Percentiles rank a stretch among this genome's conserved stretches.
These are phyloP conservation scores for Cyberlindnera bimundalis DNA, from an alignment of 805 yeast species.

Conservation along the genomic window DNA sequence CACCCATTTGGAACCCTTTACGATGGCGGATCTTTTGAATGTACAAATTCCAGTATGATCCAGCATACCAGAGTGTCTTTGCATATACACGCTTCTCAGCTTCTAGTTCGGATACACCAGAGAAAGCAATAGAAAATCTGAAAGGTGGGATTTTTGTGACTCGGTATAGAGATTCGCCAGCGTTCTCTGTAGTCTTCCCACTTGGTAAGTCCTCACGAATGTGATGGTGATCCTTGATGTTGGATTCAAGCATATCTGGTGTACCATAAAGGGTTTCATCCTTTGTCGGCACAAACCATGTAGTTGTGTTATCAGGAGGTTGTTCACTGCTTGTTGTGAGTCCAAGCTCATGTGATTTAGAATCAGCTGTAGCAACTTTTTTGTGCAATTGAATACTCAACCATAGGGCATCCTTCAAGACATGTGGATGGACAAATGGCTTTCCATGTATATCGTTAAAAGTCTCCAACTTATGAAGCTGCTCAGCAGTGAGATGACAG, in stretches of 20 bases:
- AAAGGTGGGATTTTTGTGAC: slow-evolving; percentile 51
- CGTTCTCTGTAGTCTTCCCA: slow-evolving; percentile 24
- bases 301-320: slow-evolving; percentile 29
- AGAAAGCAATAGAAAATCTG: slow-evolving; percentile 50
- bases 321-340: slow-evolving; percentile 25
- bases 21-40: slow-evolving; percentile 45
- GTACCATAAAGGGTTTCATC: slow-evolving; percentile 48
- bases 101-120: slow-evolving; percentile 41
- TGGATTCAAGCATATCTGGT: slow-evolving; percentile 34
- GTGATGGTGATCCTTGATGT: slow-evolving; percentile 27
- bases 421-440: slow-evolving; percentile 36
- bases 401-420: slow-evolving; percentile 49
- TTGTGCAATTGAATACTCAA: slow-evolving; percentile 41
- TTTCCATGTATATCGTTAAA: slow-evolving; percentile 34
- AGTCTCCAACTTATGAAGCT: slow-evolving; percentile 42
- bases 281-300: slow-evolving; percentile 43
- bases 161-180: slow-evolving; percentile 21
- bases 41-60: slow-evolving; percentile 56
- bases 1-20: slow-evolving; percentile 49
- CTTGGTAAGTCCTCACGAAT: slow-evolving; percentile 15
- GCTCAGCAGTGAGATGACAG: slow-evolving; percentile 48
- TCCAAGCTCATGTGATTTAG: slow-evolving; percentile 28
- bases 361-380: slow-evolving; percentile 32
- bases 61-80: slow-evolving; percentile 56
- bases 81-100: slow-evolving; percentile 48